Conservation (phyloP, 768 basidiomycete species). For the Kwoniella shandongensis region DNA sequence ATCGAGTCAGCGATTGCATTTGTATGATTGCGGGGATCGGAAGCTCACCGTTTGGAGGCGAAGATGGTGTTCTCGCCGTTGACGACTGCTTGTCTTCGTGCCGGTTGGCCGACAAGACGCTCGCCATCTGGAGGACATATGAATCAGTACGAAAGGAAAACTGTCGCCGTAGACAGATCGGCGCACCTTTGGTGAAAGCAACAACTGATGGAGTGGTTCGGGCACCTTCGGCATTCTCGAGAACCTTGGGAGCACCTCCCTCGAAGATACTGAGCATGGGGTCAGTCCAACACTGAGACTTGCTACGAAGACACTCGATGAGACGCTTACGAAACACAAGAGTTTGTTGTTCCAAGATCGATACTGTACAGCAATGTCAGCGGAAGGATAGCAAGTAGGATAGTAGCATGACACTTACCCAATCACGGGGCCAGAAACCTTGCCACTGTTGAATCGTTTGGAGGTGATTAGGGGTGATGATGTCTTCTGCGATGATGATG, state of each 20-base stretch:
- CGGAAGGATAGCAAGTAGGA: slow-evolving; percentile 58
- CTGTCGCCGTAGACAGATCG: no score
- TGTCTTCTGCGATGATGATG: slow-evolving; percentile 28
- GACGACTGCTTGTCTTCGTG: slow-evolving; percentile 95
- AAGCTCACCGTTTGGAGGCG: slow-evolving; percentile 57
- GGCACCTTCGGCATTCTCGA: slow-evolving; percentile 96
- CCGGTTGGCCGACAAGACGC: slow-evolving; percentile 90
- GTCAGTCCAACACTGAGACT: slow-evolving; percentile 4
- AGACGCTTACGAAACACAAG: slow-evolving; percentile 51
- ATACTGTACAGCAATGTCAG: slow-evolving; percentile 76
- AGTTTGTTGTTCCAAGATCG: slow-evolving; percentile 68
- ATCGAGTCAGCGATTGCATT: slow-evolving; percentile 10
- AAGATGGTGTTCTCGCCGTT: slow-evolving; percentile 92
- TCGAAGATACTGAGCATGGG: slow-evolving; percentile 72
- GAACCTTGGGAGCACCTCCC: slow-evolving; percentile 87
- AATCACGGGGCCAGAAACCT: slow-evolving; percentile 65
- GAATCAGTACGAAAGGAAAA: no score
- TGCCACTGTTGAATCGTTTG: slow-evolving; percentile 92
- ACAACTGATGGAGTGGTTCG: slow-evolving; percentile 98
- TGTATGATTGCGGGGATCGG: slow-evolving; percentile 5
- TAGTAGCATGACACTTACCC: slow-evolving; percentile 23
- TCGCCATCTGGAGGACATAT: slow-evolving; percentile 79
- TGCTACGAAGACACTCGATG: neutral
- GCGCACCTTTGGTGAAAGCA: slow-evolving; percentile 89
- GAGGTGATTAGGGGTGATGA: slow-evolving; percentile 52